Base-by-base conservation (phyloP, 805 yeast species). In the Gaillardinia entomophila region DNA sequence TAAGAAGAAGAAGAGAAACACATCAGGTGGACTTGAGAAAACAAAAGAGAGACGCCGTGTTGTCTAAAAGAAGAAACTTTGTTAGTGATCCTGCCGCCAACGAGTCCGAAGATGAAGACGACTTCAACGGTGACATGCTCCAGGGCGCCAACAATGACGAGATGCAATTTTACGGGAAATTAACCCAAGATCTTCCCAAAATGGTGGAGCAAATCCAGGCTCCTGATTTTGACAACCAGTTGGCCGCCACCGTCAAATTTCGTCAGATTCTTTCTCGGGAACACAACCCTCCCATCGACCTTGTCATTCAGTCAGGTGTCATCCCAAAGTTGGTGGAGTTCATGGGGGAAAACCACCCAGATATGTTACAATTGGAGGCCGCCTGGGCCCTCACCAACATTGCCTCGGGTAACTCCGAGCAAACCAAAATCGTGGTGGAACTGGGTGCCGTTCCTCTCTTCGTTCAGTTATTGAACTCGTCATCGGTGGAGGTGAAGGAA, bases 371-470 rank as follows among this genome's bases (percentile, higher is more conserved):
- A 64, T 76, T 92, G 49, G 98, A 92, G 68, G 96, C 97, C 10
- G 97, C 98, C 6, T 92, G 98, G 98, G 97, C 97, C n/a, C 74
- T 92, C 47, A 92, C 98, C 31, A 92, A 92, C 57, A 90, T 92
- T 58, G 97, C 97, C 15, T 86, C 96, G 3, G 98, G 98, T 42
- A 69, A 82, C 32, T 77, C 95, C 26, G 82, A 77, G 30, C 97
- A 92, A 63, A 92, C 98, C 14, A 75, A 74, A 49, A 80, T 81
- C 27, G 97, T 92, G 34, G 92, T 92, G 35, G 90, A 88, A 41
- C 80, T 90, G 3, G 94, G 90, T 33, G 97, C 97, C 0, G 94
- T 92, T 27, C 97, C 97, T 13, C 67, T 79, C 34, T 88, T 92
- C 60, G 95, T 92, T 28, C 73, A 81, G 43, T 70, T 92, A 46